A percentile compares a stretch with the other conserved stretches of the same genome.
These are phyloP conservation scores for Chytriomyces sp. DNA, from an alignment of 192 early-diverging fungal species.

Conservation along the genomic window DNA sequence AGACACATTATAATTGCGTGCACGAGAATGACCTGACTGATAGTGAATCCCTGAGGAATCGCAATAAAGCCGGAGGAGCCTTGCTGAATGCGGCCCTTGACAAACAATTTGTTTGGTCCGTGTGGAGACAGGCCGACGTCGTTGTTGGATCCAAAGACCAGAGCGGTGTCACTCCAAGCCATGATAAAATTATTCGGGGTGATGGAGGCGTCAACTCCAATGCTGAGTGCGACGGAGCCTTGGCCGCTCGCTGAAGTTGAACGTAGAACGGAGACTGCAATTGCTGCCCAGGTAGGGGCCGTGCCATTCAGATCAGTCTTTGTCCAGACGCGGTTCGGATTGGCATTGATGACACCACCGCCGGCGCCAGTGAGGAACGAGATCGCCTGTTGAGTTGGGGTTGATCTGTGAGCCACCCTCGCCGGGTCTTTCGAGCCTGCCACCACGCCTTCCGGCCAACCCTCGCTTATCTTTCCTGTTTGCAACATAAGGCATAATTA, in stretches of 20 bases:
- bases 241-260: neutral
- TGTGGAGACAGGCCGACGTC: neutral
- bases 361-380: neutral
- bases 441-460: too few relatives aligned
- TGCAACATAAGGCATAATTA: too few relatives aligned
- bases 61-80: slow-evolving; percentile 6
- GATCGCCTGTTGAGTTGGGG: neutral
- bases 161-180: neutral
- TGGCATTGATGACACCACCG: neutral
- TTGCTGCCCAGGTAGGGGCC: slow-evolving; percentile 2
- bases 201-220: slow-evolving; percentile 2
- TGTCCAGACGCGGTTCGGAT: neutral
- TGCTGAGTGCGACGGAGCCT: neutral
- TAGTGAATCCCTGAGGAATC: neutral
- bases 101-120: neutral
- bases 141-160: neutral
- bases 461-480: too few relatives aligned
- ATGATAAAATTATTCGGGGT: slow-evolving; percentile 15
- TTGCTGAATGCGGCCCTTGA: neutral
- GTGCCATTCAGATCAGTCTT: slow-evolving; percentile 5
- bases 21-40: neutral
- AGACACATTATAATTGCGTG: slow-evolving; percentile 7
- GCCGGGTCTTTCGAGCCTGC: too few relatives aligned
- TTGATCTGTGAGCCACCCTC: too few relatives aligned
- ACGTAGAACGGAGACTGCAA: slow-evolving; percentile 8